Conservation (phyloP, 257 asterid species). For the Verbena officinalis region DNA sequence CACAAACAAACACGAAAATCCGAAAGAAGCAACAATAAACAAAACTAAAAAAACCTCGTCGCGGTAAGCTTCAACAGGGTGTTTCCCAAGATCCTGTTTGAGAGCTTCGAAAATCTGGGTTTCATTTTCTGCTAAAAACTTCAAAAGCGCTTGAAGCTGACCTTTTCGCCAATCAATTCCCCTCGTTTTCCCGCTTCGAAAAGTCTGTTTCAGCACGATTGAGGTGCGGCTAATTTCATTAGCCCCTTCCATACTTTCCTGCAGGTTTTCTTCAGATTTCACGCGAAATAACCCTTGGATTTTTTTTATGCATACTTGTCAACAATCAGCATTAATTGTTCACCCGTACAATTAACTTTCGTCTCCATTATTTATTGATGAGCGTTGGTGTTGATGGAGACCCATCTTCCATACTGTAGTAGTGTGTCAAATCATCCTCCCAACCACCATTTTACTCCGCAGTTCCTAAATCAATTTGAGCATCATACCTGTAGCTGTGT, state of each 20-base stretch:
- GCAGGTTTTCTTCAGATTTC: background rate
- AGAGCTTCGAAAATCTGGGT: constrained; percentile 66
- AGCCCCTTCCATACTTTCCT: constrained; percentile 36
- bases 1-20: background rate
- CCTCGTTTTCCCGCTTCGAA: constrained; percentile 66
- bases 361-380: too few species aligned
- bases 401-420: too few species aligned
- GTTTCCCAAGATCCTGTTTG: constrained; percentile 78
- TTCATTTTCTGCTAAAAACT: constrained; percentile 66
- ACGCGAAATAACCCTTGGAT: background rate
- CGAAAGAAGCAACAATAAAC: background rate
- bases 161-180: constrained; percentile 74
- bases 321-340: too few species aligned
- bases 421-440: too few species aligned
- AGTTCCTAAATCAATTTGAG: too few species aligned
- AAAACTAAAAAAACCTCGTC: constrained; percentile 60
- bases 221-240: constrained; percentile 25
- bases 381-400: too few species aligned
- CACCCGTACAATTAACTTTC: too few species aligned
- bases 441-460: too few species aligned
- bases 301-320: background rate
- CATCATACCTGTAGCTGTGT: too few species aligned
- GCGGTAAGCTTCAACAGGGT: constrained; percentile 80
- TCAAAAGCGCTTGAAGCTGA: constrained; percentile 71
- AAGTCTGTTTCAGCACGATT: constrained; percentile 49